Conservation (phyloP, 2,329 filamentous ascomycete species). For the Chaetoscypha palmicola region DNA sequence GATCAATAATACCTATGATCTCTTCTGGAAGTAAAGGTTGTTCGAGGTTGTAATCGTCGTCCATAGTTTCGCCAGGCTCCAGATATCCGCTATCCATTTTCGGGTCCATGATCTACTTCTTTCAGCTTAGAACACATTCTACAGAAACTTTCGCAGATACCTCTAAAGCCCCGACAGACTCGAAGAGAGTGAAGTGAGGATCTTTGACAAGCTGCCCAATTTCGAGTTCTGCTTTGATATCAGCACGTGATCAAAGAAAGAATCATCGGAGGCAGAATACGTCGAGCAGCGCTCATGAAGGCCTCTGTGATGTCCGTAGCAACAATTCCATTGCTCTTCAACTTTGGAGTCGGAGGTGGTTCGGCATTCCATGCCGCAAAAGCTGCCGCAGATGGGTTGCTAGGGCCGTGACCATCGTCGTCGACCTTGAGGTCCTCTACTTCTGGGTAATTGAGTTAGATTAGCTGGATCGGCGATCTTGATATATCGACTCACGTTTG, state of each 20-base stretch:
- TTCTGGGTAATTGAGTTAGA: slow-evolving; percentile 15
- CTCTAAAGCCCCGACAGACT: slow-evolving; percentile 83
- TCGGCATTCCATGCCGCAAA: slow-evolving; percentile 23
- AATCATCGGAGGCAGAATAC: slow-evolving; percentile 33
- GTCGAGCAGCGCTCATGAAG: slow-evolving; percentile 46
- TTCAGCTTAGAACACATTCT: neutral
- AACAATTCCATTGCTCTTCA: slow-evolving; percentile 42
- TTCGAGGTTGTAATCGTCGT: slow-evolving; percentile 73
- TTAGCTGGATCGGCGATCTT: slow-evolving; percentile 12
- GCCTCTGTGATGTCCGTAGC: slow-evolving; percentile 51
- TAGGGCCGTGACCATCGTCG: slow-evolving; percentile 18
- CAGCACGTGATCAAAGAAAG: slow-evolving; percentile 21
- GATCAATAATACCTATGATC: slow-evolving; percentile 88
- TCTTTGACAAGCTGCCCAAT: slow-evolving; percentile 87
- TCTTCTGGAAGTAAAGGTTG: slow-evolving; percentile 65
- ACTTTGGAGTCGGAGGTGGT: slow-evolving; percentile 27
- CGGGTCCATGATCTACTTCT: slow-evolving; percentile 82
- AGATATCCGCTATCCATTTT: slow-evolving; percentile 97
- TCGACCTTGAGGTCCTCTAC: slow-evolving; percentile 25
- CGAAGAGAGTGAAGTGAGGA: slow-evolving; percentile 88
- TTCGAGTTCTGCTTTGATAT: slow-evolving; percentile 51
- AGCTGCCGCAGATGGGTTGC: slow-evolving; percentile 9
- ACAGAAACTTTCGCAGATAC: no score
- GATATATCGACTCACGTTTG: slow-evolving; percentile 16
- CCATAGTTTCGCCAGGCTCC: slow-evolving; percentile 69